phyloP scores from a whole-genome alignment of 345 rosid species.

The Populus alba region DNA sequence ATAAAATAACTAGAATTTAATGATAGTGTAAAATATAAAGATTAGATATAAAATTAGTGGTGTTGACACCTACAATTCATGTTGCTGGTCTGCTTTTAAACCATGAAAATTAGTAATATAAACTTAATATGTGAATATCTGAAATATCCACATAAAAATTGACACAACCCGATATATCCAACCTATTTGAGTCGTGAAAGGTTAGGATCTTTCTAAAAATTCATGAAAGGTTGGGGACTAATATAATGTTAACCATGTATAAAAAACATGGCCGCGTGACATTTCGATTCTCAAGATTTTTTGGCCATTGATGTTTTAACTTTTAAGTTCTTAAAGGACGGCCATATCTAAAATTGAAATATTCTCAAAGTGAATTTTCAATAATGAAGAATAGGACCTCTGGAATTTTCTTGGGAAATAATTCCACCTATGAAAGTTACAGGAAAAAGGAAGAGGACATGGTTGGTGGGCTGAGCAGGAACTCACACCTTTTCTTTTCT shows the following conservation, averaged over 20 bases:
- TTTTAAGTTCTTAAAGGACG: background rate
- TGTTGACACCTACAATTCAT: rapidly evolving
- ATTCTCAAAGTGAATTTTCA: background rate
- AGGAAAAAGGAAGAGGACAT: slow-evolving; percentile 2
- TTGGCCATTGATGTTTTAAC: background rate
- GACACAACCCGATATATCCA: rapidly evolving
- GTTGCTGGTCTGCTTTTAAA: too few relatives aligned
- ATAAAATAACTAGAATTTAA: too few relatives aligned
- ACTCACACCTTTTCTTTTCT: slow-evolving; percentile 12
- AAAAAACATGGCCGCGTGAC: too few relatives aligned
- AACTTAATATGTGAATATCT: rapidly evolving
- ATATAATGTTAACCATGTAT: too few relatives aligned
- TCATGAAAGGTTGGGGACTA: too few relatives aligned
- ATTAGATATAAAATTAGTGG: too few relatives aligned
- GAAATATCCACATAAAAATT: too few relatives aligned
- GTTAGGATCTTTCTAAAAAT: too few relatives aligned
- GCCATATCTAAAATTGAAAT: background rate
- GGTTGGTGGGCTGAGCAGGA: background rate
- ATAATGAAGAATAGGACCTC: background rate
- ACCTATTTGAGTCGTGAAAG: too few relatives aligned
- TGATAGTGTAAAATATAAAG: rapidly evolving
- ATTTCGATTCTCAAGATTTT: too few relatives aligned
- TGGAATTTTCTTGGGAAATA: background rate
- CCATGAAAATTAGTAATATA: too few relatives aligned
- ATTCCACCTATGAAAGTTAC: slow-evolving; percentile 13